Percentiles rank a stretch among this genome's conserved stretches.
Evolutionary conservation across 2,329 filamentous ascomycete genomes (phyloP).

Genomic region (Diaporthe citri): DNA sequence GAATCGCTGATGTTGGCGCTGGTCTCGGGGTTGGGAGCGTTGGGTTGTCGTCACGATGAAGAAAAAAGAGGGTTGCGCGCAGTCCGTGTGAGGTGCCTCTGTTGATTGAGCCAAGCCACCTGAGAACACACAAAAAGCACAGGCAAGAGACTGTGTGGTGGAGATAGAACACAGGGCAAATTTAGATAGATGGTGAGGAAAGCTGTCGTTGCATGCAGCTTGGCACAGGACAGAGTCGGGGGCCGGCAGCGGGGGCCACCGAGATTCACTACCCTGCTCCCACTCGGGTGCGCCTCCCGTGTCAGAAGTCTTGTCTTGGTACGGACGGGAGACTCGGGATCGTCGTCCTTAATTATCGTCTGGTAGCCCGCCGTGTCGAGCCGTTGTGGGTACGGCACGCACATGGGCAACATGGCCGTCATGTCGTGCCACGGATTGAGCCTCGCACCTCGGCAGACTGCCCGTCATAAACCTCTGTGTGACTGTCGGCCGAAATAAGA

Average conservation of each 20-base stretch:
- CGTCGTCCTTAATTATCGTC: conserved; percentile 27
- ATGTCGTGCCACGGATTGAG: background rate
- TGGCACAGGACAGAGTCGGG: conserved; percentile 24
- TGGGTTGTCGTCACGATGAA: background rate
- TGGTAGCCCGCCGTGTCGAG: background rate
- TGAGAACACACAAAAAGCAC: background rate
- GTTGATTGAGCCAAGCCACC: background rate
- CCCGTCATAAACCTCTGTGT: background rate
- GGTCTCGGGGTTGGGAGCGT: background rate
- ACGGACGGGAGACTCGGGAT: conserved; percentile 34
- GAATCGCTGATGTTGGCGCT: background rate
- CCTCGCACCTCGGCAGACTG: background rate
- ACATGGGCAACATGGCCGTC: background rate
- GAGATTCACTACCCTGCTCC: conserved; percentile 5
- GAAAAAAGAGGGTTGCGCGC: background rate
- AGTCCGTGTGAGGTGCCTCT: background rate
- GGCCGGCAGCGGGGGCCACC: conserved; percentile 15
- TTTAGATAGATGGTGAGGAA: conserved; percentile 4
- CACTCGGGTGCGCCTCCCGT: conserved; percentile 16
- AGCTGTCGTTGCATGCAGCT: conserved; percentile 8
- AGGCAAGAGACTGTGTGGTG: no score
- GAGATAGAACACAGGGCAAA: background rate
- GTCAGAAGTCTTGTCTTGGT: conserved; percentile 25
- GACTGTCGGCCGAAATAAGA: background rate
- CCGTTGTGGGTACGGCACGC: background rate